These are phyloP conservation scores for Elaeis oleifera DNA, from an alignment of 202 grass and related monocot genomes.

Conservation along the genomic window DNA sequence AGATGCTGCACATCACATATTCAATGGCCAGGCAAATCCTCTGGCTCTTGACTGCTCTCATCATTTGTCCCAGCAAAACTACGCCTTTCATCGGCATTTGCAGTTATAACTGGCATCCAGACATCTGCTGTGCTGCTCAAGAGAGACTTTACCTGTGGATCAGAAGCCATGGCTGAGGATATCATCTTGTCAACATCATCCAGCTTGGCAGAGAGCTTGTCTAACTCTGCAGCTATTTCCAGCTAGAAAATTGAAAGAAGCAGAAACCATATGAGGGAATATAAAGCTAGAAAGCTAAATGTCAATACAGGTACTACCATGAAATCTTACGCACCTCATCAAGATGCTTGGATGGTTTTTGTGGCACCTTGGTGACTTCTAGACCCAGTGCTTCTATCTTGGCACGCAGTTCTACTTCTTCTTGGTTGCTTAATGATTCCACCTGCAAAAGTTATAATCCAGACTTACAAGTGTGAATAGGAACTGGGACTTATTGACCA, in stretches of 20 bases:
- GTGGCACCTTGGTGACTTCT: conserved; percentile 75
- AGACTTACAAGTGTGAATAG: too few species aligned
- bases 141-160: conserved; percentile 77
- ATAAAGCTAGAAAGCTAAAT: not conserved
- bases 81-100: too few species aligned
- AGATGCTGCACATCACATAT: too few species aligned
- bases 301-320: not conserved
- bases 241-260: conserved; percentile 27
- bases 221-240: conserved; percentile 83
- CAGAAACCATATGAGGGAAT: conserved; percentile 10
- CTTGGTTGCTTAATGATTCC: conserved; percentile 82
- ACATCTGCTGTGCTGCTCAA: conserved; percentile 77
- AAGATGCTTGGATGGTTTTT: conserved; percentile 51
- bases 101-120: conserved; percentile 49
- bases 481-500: too few species aligned
- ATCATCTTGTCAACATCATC: conserved; percentile 94
- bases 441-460: too few species aligned
- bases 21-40: too few species aligned
- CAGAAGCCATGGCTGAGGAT: conserved; percentile 75
- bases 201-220: conserved; percentile 68
- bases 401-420: conserved; percentile 71
- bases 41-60: too few species aligned
- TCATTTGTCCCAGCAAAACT: too few species aligned
- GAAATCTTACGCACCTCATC: conserved; percentile 42
- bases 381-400: conserved; percentile 85